Conservation (phyloP, 768 basidiomycete genomes). For the Kwoniella bestiolae region DNA sequence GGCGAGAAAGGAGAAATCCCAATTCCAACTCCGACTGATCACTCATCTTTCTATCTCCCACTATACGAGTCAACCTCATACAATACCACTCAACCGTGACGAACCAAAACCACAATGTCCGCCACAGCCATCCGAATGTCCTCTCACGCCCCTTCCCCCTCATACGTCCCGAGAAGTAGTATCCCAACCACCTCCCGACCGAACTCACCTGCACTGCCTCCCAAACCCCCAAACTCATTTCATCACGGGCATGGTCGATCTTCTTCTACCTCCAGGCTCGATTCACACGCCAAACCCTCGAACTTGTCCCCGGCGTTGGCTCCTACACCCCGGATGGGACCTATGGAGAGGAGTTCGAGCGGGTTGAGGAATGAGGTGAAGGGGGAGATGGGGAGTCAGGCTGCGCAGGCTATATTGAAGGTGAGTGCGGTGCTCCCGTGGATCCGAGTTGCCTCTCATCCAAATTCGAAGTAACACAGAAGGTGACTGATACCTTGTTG, state of each 20-base stretch:
- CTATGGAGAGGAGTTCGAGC: slow-evolving; percentile 31
- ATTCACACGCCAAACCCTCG: not conserved
- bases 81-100: not conserved
- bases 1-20: not conserved
- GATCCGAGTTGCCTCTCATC: too few relatives aligned
- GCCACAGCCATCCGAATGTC: slow-evolving; percentile 22
- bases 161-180: slow-evolving; percentile 29
- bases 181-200: slow-evolving; percentile 11
- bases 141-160: slow-evolving; percentile 26
- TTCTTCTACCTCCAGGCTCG: slow-evolving; percentile 26
- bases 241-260: slow-evolving; percentile 19
- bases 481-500: too few relatives aligned
- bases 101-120: slow-evolving; percentile 23
- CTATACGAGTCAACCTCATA: not conserved
- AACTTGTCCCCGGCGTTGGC: not conserved
- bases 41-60: not conserved
- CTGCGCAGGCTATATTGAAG: slow-evolving; percentile 33
- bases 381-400: slow-evolving; percentile 12
- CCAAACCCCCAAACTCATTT: not conserved
- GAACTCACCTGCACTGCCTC: slow-evolving; percentile 20
- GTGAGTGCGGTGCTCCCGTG: slow-evolving; percentile 28
- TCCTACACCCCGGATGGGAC: slow-evolving; percentile 22
- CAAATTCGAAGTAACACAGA: too few relatives aligned
- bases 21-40: not conserved
- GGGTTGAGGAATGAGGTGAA: slow-evolving; percentile 32